Base-by-base conservation (phyloP, 2,329 filamentous ascomycete species). In the Dryadomyces quercus-mongolicae region DNA sequence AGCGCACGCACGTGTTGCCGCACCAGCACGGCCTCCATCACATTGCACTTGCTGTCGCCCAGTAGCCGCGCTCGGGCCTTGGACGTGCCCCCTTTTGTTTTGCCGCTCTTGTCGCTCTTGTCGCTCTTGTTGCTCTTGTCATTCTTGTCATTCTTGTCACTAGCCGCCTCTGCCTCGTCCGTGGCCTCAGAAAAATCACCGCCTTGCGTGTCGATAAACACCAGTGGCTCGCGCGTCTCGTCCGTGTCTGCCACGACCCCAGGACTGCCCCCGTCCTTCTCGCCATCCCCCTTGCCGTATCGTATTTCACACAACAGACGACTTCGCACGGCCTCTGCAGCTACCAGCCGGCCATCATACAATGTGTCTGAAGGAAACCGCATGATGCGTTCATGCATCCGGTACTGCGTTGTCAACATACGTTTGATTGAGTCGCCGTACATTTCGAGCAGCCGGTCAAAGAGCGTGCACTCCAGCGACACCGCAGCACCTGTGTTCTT, bases 301-400 rank as follows among this genome's bases (percentile, higher is more conserved):
- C 84, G 80, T 5, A 98, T 68, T 59, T 90, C 86, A 52, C 75
- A 85, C 9, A 98, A 76, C 7, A 96, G 70, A 16, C 91, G 81
- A 5, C 71, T 71, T 65, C 85, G 86, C 58, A 97, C 93, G 0
- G 75, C 74, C 5, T 92, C 87, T 1, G 86, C 90, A 0, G 93
- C 92, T 2, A 91, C 72, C 1, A 98, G 78, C 62, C 85, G 84
- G 2, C 80, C 81, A 57, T 88, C 88, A 70, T 98, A 98, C 12
- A 97, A 75, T 65, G 92, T 84, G 58, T 87, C 79, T 0, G 92
- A 96, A 0, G 93, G 92, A 63, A 96, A 98, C 7, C 82, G 78
- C 91, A 97, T 97, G 62, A 98, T 97, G 53, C 76, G 82, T 64
- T 95, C 86, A 66, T 98, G 90, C 93, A 98, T 98, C 42, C 93